Evolutionary conservation across 768 basidiomycete genomes (phyloP), one percentile per base, ranked within the genome.

Genomic region (Russula vinacea): DNA sequence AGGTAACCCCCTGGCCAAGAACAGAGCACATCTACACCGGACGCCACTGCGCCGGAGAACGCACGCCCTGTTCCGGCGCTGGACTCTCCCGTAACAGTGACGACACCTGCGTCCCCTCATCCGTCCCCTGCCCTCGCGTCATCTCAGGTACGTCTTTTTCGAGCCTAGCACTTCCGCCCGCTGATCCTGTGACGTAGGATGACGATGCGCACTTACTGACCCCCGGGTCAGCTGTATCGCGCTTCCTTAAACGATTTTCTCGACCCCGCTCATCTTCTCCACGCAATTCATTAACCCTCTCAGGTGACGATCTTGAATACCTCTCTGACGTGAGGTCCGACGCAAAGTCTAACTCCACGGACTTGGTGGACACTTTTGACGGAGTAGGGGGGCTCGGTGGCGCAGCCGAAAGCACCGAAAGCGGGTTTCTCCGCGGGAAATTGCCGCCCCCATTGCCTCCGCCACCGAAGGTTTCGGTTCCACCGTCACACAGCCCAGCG

Each of bases 291-390:
- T 73, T 94, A 39, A 82, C 90, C 14, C 79, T 95, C 19, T 90
- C 90, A 17, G 78, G 83, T 1, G 86, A 90, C 62, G 94, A 96
- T 72, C 78, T 96, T 33, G 88, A 92, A 67, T 94, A 89, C 71
- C 79, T 96, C 22, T 84, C 83, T 39, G 89, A 86, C 72, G 79
- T 77, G 35, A 35, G 6, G 35, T 35, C 35, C 45, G 45, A 47
- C 11, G 45, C n/a, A 60, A 87, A 83, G 11, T 87, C 88, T 4
- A 82, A 80, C 66, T 80, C 79, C 13, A 72, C 68, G 55, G 83
- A 66, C 17, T 74, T 74, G 5, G 75, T 75, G 22, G 71, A 74
- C 19, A 74, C 76, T 35, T 73, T 77, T 14, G 73, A 70, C 26
- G 62, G 67, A 44, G 71, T 76, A 42, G 74, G 73, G 61, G 75